Conservation (phyloP, 106 monocot genomes). For the Allium cepa region DNA sequence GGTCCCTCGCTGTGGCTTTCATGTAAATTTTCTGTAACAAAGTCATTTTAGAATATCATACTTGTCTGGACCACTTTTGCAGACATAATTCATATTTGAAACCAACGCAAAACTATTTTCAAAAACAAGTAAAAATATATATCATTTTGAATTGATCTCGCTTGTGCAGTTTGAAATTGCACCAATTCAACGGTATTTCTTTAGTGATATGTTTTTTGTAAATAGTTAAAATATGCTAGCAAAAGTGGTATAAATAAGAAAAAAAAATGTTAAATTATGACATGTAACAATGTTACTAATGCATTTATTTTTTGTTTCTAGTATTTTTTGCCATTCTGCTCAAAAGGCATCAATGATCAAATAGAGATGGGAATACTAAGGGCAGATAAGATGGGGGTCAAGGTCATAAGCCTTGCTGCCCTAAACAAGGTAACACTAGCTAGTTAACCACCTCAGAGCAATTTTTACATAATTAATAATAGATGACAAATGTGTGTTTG, state of each 20-base stretch:
- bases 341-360: constrained; percentile 72
- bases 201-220: neutral
- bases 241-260: neutral
- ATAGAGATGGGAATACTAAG: constrained; percentile 83
- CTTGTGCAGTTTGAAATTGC: too few relatives aligned
- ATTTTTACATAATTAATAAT: neutral
- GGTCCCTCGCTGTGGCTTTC: constrained; percentile 81
- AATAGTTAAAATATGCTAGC: neutral
- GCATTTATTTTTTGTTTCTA: constrained; percentile 11
- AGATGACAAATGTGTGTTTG: neutral
- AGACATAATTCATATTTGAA: neutral
- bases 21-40: constrained; percentile 24
- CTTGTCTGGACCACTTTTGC: neutral
- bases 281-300: too few relatives aligned
- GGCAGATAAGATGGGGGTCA: constrained; percentile 81
- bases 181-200: neutral
- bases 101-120: too few relatives aligned
- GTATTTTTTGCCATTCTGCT: constrained; percentile 86
- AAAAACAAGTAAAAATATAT: too few relatives aligned
- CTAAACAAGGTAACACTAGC: constrained; percentile 61
- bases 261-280: too few relatives aligned
- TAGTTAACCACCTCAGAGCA: neutral
- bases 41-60: too few relatives aligned
- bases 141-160: too few relatives aligned
- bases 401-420: constrained; percentile 93